A percentile compares a stretch with the other conserved stretches of the same genome.
Conservation (phyloP, 371 early-diverging fungal genomes). For the Mortierella sp. region DNA sequence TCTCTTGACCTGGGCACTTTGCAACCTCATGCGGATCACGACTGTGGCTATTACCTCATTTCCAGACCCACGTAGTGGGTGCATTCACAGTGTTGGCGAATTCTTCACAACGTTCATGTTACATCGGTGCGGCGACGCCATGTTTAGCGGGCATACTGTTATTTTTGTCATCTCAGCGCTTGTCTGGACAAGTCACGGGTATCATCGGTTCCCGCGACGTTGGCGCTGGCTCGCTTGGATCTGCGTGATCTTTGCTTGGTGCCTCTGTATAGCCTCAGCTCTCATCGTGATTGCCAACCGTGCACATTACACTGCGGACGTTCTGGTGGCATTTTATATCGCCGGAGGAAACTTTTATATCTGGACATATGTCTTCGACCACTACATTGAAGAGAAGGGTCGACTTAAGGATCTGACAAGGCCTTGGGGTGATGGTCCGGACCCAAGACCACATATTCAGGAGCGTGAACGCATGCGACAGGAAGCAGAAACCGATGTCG, state of each 20-base stretch:
- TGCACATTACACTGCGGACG: conserved; percentile 69
- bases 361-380: conserved; percentile 39
- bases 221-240: conserved; percentile 49
- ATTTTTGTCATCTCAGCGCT: conserved; percentile 65
- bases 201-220: conserved; percentile 36
- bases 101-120: conserved; percentile 61
- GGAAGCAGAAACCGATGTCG: neutral
- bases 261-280: conserved; percentile 60
- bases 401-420: conserved; percentile 28
- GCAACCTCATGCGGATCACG: conserved; percentile 64
- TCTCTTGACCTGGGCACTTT: conserved; percentile 59
- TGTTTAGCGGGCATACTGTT: conserved; percentile 69
- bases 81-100: conserved; percentile 60
- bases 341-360: conserved; percentile 61
- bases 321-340: conserved; percentile 66
- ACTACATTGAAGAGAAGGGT: conserved; percentile 31
- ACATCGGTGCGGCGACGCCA: conserved; percentile 69
- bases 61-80: conserved; percentile 65
- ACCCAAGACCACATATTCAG: conserved; percentile 27
- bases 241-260: conserved; percentile 52
- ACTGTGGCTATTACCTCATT: conserved; percentile 69
- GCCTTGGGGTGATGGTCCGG: conserved; percentile 44
- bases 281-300: conserved; percentile 66
- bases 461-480: conserved; percentile 17
- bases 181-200: conserved; percentile 63